These are phyloP conservation scores for Annulohypoxylon bovei DNA, from an alignment of 495 filamentous ascomycete genomes.

Conservation along the genomic window DNA sequence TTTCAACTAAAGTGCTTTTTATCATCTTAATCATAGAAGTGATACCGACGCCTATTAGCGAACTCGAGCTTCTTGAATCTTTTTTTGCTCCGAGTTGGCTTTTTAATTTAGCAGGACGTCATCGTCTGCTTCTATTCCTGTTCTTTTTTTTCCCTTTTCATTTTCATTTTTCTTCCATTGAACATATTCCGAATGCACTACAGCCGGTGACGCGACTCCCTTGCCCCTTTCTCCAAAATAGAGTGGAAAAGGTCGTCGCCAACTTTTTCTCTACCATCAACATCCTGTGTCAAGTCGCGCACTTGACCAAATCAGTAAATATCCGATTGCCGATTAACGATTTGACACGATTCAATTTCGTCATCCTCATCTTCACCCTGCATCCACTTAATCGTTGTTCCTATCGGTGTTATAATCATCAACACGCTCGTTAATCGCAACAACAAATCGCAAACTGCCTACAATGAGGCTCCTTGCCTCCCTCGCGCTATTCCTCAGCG, in stretches of 20 bases:
- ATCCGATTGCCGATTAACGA: constrained; percentile 3
- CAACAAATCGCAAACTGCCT: constrained; percentile 21
- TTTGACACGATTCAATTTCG: background rate
- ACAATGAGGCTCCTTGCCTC: constrained; percentile 51
- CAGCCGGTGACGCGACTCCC: constrained; percentile 43
- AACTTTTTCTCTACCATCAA: constrained; percentile 3
- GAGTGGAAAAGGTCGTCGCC: constrained; percentile 14
- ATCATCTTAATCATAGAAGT: constrained; percentile 39
- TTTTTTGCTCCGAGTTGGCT: constrained; percentile 37
- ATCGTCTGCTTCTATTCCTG: constrained; percentile 29
- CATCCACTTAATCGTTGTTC: constrained; percentile 3
- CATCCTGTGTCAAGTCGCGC: constrained; percentile 14
- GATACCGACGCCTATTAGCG: constrained; percentile 33
- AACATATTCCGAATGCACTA: constrained; percentile 45
- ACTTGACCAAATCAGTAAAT: constrained; percentile 20
- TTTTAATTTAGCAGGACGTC: constrained; percentile 32
- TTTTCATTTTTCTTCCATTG: constrained; percentile 36
- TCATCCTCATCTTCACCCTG: too few species aligned
- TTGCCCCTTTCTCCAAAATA: constrained; percentile 35
- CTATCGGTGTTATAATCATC: constrained; percentile 14
- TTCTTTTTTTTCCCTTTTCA: constrained; percentile 24
- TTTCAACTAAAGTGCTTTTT: constrained; percentile 27
- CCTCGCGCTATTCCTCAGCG: constrained; percentile 53
- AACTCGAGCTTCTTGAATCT: constrained; percentile 38
- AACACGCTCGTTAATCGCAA: constrained; percentile 38